Base-by-base conservation (phyloP, 176 grass and related monocot species). In the Bolboschoenus planiculmis region DNA sequence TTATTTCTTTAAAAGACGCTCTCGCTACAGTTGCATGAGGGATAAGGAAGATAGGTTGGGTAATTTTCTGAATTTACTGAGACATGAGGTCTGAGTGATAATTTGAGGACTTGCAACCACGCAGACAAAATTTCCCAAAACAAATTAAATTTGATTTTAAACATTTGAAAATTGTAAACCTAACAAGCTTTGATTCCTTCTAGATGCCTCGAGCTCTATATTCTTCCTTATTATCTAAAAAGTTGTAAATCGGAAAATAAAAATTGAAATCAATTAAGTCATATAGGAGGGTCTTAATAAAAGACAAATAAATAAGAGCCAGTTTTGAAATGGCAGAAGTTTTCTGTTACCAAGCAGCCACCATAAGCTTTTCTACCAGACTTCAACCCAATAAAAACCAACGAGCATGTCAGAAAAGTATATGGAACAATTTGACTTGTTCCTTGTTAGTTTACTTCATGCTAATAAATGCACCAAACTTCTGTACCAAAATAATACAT, bases 201-300 rank as follows among this genome's bases (percentile, higher is more conserved):
- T 81, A 76, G 66, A 88, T 85, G 85, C 60, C 42, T 95, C 90
- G 81, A 90, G 64, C 64, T 98, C 90, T 87, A 95, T 88, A 58
- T 93, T 95, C 89, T 91, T 98, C 71, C 76, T 89, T 84, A 98
- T 88, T 83, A 98, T 93, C 92, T 95, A 87, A 59, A 85, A 90
- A 82, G 29, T 30, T 71, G 80, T 56, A 66, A 47, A 84, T 86
- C 21, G n/a, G 10, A 60, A 66, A 15, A 13, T 24, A 73, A 80
- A 78, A 68, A 68, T 82, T 81, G 18, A 67, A 57, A 39, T 34
- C 39, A 60, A 75, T 56, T 20, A 44, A 18, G 74, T 65, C 51
- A 27, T 35, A 46, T 73, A 74, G 16, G 35, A 36, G 30, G 35
- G 62, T 18, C 36, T 64, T 59, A 85, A 79, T 4, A 23, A 62